Conservation (phyloP, 768 basidiomycete genomes). For the Leccinellum luteum region DNA sequence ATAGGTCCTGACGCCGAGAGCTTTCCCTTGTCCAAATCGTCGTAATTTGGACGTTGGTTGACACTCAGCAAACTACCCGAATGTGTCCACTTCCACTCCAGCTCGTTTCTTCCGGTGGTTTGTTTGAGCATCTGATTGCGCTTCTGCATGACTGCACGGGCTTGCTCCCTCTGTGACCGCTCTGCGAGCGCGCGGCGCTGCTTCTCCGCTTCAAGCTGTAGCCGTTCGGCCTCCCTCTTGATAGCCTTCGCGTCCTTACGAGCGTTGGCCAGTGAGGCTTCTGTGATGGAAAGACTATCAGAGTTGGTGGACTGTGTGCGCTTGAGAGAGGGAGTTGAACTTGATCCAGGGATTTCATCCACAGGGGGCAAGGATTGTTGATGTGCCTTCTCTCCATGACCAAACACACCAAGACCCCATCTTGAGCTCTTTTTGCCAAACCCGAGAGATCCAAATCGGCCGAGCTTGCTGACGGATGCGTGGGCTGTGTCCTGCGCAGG, state of each 20-base stretch:
- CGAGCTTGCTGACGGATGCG: slow-evolving; percentile 48
- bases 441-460: slow-evolving; percentile 56
- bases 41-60: slow-evolving; percentile 31
- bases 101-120: slow-evolving; percentile 45
- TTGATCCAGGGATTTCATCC: slow-evolving; percentile 61
- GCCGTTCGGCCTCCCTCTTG: slow-evolving; percentile 79
- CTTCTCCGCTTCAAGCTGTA: slow-evolving; percentile 79
- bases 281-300: slow-evolving; percentile 62
- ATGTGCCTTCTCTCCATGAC: slow-evolving; percentile 64
- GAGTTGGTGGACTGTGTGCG: slow-evolving; percentile 77
- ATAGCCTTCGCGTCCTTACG: slow-evolving; percentile 66
- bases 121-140: slow-evolving; percentile 72
- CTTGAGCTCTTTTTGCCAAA: slow-evolving; percentile 69
- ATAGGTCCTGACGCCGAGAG: slow-evolving; percentile 60
- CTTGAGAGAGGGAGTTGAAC: slow-evolving; percentile 66
- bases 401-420: slow-evolving; percentile 71
- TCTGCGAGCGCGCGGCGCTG: slow-evolving; percentile 75
- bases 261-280: slow-evolving; percentile 38
- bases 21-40: slow-evolving; percentile 43
- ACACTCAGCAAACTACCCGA: slow-evolving; percentile 44
- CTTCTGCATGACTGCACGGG: slow-evolving; percentile 90
- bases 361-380: slow-evolving; percentile 64
- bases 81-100: slow-evolving; percentile 58
- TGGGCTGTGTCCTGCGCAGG: slow-evolving; percentile 40
- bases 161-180: slow-evolving; percentile 79